Evolutionary conservation across 345 rosid genomes (phyloP).

Genomic region (Ceriops zippeliana): DNA sequence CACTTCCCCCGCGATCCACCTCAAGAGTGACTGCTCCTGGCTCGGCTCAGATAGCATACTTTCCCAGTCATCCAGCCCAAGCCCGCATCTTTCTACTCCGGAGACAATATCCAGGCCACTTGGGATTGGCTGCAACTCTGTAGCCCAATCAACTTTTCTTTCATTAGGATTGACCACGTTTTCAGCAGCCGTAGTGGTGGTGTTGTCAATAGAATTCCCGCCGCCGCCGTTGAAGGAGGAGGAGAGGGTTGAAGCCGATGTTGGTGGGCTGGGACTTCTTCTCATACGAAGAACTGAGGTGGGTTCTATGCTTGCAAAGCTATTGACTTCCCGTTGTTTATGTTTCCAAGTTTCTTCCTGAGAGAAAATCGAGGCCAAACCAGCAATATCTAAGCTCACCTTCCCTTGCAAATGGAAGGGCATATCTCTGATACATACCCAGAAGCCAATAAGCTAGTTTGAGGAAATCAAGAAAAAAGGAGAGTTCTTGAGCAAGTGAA

Average conservation of each 20-base stretch:
- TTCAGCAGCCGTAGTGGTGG: slow-evolving; percentile 17
- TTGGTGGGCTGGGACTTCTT: slow-evolving; percentile 65
- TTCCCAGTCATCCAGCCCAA: slow-evolving; percentile 54
- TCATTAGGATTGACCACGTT: slow-evolving; percentile 18
- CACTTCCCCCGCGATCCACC: slow-evolving; percentile 49
- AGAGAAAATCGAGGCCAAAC: slow-evolving; percentile 36
- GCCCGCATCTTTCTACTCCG: slow-evolving; percentile 36
- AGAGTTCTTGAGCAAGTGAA: slow-evolving; percentile 5
- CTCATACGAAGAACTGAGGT: slow-evolving; percentile 52
- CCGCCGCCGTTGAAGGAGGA: slow-evolving; percentile 50
- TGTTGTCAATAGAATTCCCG: slow-evolving; percentile 26
- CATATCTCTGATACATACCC: slow-evolving; percentile 25
- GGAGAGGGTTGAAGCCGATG: slow-evolving; percentile 61
- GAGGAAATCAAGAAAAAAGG: slow-evolving; percentile 14
- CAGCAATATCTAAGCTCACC: slow-evolving; percentile 31
- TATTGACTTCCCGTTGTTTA: slow-evolving; percentile 20
- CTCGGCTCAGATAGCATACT: slow-evolving; percentile 40
- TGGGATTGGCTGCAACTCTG: slow-evolving; percentile 38
- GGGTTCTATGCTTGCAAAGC: slow-evolving; percentile 25
- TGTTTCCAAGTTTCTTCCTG: slow-evolving; percentile 33
- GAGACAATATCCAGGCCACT: slow-evolving; percentile 31
- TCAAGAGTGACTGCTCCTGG: slow-evolving; percentile 45
- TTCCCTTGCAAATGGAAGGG: slow-evolving; percentile 38
- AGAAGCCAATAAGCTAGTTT: slow-evolving; percentile 1
- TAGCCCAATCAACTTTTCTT: slow-evolving; percentile 45